Base-by-base conservation (phyloP, 1,284 basidiomycete genomes). In the Bjerkandera adusta region DNA sequence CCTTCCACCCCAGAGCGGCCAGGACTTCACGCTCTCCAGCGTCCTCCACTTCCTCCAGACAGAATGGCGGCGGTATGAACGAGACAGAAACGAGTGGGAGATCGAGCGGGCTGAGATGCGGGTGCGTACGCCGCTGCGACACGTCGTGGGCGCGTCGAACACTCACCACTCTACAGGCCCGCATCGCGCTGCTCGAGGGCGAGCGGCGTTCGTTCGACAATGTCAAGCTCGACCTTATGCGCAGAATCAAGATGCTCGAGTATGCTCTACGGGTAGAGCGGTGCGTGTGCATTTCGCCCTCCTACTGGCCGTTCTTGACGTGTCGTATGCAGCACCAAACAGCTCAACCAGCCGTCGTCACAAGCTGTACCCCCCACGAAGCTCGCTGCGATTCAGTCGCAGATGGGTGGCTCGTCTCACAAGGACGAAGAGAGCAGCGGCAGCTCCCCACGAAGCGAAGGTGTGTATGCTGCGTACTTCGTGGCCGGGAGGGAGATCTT, bases 1-100 rank as follows among this genome's bases (percentile, higher is more conserved):
- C 11, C 81, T 81, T 5, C 85, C 85, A 35, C 87, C 83, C 22
- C 83, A 85, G 67, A 89, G 85, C 61, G 85, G 86, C 54, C 85
- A 90, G 64, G 90, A 93, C 68, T 92, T 90, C 68, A 96, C 90
- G 35, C 84, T 99, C 49, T 94, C 95, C 7, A 91, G 85, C 62
- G 93, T 98, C 48, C 77, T 99, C 50, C 96, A 99, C 71, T 98
- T 94, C 68, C 78, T 99, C 39, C 97, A 99, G 71, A 92, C 91
- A 43, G 97, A 99, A 76, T 98, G 95, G 92, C 78, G 97, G 52
- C 79, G 92, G 51, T 95, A 93, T 64, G 95, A 98, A 67, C 86
- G 92, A 65, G 95, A 99, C 71, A 81, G 96, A 60, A 99, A 99
- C 67, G 95, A 98, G 69, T 99, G 95, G 96, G 96, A 98, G 76